phyloP scores from a whole-genome alignment of 306 rosid genomes.

The Biancaea sappan region DNA sequence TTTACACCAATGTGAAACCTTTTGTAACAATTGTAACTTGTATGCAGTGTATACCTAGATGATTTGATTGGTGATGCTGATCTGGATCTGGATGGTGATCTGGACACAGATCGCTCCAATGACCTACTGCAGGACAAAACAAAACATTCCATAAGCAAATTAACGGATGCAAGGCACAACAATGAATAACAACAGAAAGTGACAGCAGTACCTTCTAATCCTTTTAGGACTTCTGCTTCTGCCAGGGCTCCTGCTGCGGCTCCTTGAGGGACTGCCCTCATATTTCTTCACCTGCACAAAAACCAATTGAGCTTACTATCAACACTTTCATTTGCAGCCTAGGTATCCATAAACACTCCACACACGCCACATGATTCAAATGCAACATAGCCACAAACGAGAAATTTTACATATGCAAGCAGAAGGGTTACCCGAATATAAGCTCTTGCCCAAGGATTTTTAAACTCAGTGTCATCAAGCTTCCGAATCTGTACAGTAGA shows the following conservation, averaged over 20 bases:
- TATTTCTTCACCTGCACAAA: conserved; percentile 74
- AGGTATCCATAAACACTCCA: conserved; percentile 17
- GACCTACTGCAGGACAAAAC: conserved; percentile 60
- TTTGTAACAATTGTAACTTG: not conserved
- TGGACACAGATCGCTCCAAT: conserved; percentile 75
- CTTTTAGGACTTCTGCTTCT: conserved; percentile 70
- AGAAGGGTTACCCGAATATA: conserved; percentile 74
- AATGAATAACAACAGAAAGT: not conserved
- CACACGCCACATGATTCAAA: not conserved
- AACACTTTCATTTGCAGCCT: not conserved
- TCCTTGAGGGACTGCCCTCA: conserved; percentile 80
- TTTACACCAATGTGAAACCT: not conserved
- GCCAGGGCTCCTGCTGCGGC: conserved; percentile 83
- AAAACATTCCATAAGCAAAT: not conserved
- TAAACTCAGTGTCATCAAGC: conserved; percentile 93
- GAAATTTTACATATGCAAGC: not conserved
- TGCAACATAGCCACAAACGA: not conserved
- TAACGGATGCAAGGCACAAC: not conserved
- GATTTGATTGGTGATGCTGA: conserved; percentile 85
- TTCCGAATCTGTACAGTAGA: conserved; percentile 66
- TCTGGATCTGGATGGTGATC: conserved; percentile 83
- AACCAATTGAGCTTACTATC: not conserved
- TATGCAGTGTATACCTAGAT: conserved; percentile 56
- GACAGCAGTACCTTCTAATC: conserved; percentile 58
- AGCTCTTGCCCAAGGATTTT: conserved; percentile 96